These are phyloP conservation scores for Penicillium bovifimosum DNA, from an alignment of 495 filamentous ascomycete genomes.

Conservation along the genomic window DNA sequence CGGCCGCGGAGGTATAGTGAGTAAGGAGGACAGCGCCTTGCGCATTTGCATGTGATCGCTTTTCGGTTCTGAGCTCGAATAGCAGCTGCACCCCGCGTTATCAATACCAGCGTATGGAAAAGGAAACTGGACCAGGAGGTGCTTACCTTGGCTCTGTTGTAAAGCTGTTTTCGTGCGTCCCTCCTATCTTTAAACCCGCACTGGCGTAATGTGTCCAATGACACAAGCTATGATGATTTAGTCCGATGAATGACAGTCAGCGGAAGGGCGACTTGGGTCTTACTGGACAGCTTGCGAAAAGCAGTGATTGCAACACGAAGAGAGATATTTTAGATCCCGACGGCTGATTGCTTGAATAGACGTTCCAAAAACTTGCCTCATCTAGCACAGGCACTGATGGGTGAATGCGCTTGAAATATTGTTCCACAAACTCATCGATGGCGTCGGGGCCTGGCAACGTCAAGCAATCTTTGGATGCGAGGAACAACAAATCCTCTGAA, in stretches of 20 bases:
- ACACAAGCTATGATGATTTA: slow-evolving; percentile 30
- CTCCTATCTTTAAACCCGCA: slow-evolving; percentile 41
- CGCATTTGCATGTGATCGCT: slow-evolving; percentile 26
- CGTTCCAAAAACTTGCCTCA: slow-evolving; percentile 45
- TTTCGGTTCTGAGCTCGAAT: slow-evolving; percentile 28
- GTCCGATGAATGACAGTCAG: background rate
- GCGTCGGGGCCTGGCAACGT: slow-evolving; percentile 33
- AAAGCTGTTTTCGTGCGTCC: slow-evolving; percentile 38
- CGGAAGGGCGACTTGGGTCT: slow-evolving; percentile 6
- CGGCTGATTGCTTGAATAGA: slow-evolving; percentile 18
- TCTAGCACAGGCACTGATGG: slow-evolving; percentile 43
- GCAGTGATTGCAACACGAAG: slow-evolving; percentile 44
- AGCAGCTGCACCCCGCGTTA: slow-evolving; percentile 17
- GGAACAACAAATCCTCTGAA: slow-evolving; percentile 39
- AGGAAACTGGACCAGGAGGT: background rate
- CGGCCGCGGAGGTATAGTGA: slow-evolving; percentile 29
- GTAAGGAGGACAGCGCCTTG: slow-evolving; percentile 44
- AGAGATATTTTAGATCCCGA: slow-evolving; percentile 31
- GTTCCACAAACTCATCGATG: slow-evolving; percentile 40
- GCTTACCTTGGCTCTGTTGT: slow-evolving; percentile 37
- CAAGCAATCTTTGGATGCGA: slow-evolving; percentile 40
- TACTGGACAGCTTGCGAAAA: slow-evolving; percentile 45
- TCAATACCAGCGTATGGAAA: background rate
- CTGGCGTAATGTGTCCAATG: slow-evolving; percentile 32
- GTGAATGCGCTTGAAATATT: slow-evolving; percentile 46